Evolutionary conservation across 208 protist species (phyloP), one percentile per base, ranked within the genome.

Genomic region (Trypanosoma mega): DNA sequence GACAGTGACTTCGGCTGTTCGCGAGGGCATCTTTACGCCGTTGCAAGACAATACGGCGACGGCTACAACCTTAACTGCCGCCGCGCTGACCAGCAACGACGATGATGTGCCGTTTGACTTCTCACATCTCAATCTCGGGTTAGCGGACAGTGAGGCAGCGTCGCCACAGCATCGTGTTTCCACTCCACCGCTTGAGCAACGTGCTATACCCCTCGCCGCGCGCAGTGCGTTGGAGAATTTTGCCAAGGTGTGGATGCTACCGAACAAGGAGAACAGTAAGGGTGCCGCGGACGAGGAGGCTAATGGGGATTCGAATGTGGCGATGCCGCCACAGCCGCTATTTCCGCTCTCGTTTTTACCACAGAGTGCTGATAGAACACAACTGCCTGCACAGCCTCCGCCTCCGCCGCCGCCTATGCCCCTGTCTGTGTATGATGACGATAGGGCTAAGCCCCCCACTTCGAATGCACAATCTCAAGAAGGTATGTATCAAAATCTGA

Each of bases 191-290:
- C 21, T 37, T 24, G 54, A 63, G 20, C 16, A 36, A 33, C 63
- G 54, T 16, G 31, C 3, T 18, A 63, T 70, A 23, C 52, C 63
- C 24, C 37, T 7, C 20, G 45, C 53, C 2, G 55, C 55, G 11
- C 53, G 44, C 23, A 24, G 55, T 37, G 53, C 55, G 1, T 27
- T 70, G 24, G 55, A 54, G 26, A 70, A 62, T 24, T 70, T 70
- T 56, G 63, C 63, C 3, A 55, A 62, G 23, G 53, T 45, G 3
- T 70, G 55, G 54, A 51, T 49, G n/a, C 23, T 36, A 21, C 48
- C 27, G 2, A 9, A 12, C 5, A 31, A 48, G 6, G 16, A 11
- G 9, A 18, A 14, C 9, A 24, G 23, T 12, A 21, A 20, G 36
- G 23, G 1, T 27, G 29, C 6, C 30, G 14, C 12, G 20, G 44